phyloP scores from a whole-genome alignment of 768 basidiomycete genomes.

The Tylopilus subfusipes region DNA sequence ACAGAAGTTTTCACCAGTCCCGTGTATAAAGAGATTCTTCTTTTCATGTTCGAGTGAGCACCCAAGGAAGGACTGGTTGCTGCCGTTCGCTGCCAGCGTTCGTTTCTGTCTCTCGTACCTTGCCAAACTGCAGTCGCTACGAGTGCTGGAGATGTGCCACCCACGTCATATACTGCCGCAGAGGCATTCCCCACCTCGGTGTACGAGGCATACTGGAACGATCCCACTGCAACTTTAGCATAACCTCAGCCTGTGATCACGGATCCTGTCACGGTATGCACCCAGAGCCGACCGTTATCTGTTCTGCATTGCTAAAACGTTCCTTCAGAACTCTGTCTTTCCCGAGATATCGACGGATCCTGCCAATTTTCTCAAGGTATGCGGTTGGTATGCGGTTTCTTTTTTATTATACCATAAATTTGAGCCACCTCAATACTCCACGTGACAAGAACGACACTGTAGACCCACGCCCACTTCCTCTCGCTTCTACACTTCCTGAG shows the following conservation, averaged over 20 bases:
- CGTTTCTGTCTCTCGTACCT: too few species aligned
- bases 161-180: constrained; percentile 50
- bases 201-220: constrained; percentile 35
- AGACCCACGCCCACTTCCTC: constrained; percentile 44
- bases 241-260: constrained; percentile 70
- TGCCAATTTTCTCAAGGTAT: constrained; percentile 39
- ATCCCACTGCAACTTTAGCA: constrained; percentile 65
- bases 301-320: not conserved
- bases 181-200: constrained; percentile 59
- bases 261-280: constrained; percentile 57
- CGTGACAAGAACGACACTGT: constrained; percentile 41
- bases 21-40: not conserved
- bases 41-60: too few species aligned
- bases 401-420: not conserved
- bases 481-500: constrained; percentile 24
- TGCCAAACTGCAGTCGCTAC: not conserved
- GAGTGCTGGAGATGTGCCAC: not conserved
- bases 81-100: too few species aligned
- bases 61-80: too few species aligned
- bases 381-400: too few species aligned
- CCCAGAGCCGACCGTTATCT: not conserved
- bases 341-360: constrained; percentile 30
- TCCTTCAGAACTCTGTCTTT: constrained; percentile 48
- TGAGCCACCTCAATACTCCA: too few species aligned
- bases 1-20: constrained; percentile 2